Evolutionary conservation across 345 rosid species (phyloP), one percentile per base, ranked within the genome.

Genomic region (Aquilaria sinensis): DNA sequence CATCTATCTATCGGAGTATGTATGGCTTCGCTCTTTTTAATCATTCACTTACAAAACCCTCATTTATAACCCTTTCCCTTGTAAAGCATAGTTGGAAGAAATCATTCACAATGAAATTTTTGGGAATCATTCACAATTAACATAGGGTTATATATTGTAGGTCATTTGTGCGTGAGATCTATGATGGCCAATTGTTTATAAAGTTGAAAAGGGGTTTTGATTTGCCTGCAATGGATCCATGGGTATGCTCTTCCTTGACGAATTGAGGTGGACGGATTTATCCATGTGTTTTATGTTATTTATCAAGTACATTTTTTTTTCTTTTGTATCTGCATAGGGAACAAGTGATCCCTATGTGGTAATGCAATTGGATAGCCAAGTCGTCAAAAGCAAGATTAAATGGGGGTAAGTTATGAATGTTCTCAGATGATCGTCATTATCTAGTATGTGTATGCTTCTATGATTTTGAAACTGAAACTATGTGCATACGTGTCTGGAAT

Each of bases 171-270:
- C 87, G 90, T 7, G 85, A 88, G 74, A 80, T 85, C 61, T 90
- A 85, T 60, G 90, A 88, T 55, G 98, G 98, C 7, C 97, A 93
- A 51, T 70, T 90, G 68, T 82, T 90, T 47, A 61, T 93, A 23
- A 93, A 86, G 73, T 78, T 93, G 66, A 85, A 81, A 60, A 88
- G 80, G 72, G 96, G 97, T 30, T 54, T 83, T 65, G 63, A 83
- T 63, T 84, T 93, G 14, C 99, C 97, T 65, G 90, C 90, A 48
- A 84, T 93, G 92, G 99, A 93, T 76, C 97, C 90, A 47, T 93
- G 97, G 99, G 97, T 93, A 66, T 33, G 89, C 70, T 43, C 51
- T 45, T 61, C 16, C 6, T 53, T 58, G 51, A 51, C 57, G 58
- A 51, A 14, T 16, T 10, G 50, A 57, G n/a, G 62, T 23, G 58